Conservation (phyloP, 225 moss, liverwort and hornwort genomes). For the Asterella californica region DNA sequence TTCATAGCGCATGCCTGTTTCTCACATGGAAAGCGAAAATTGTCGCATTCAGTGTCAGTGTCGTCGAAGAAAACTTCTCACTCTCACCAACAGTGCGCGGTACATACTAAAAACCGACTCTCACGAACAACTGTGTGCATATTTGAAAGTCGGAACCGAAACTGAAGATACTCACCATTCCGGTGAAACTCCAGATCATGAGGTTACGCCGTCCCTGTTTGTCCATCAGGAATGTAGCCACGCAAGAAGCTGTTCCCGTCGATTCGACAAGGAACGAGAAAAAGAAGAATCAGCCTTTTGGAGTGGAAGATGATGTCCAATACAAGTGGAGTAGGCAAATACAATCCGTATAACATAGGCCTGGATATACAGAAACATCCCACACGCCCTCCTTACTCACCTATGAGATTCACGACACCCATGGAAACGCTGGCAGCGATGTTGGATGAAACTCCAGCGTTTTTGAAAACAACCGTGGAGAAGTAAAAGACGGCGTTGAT, state of each 20-base stretch:
- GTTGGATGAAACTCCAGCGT: slow-evolving; percentile 73
- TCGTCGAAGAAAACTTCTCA: not conserved
- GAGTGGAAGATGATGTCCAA: too few relatives aligned
- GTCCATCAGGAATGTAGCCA: slow-evolving; percentile 69
- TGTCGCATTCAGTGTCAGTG: not conserved
- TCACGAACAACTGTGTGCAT: not conserved
- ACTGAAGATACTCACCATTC: slow-evolving; percentile 55
- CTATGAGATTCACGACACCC: slow-evolving; percentile 70
- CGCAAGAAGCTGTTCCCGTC: slow-evolving; percentile 50
- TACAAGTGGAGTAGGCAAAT: too few relatives aligned
- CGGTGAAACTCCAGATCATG: slow-evolving; percentile 75
- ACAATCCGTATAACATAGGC: not conserved
- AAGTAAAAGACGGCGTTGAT: slow-evolving; percentile 92
- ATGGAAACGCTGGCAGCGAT: slow-evolving; percentile 75
- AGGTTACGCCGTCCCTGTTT: slow-evolving; percentile 71
- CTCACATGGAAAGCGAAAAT: not conserved
- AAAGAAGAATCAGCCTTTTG: too few relatives aligned
- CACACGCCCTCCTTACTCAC: slow-evolving; percentile 22
- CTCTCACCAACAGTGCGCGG: not conserved
- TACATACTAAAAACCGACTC: not conserved
- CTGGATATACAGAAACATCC: not conserved
- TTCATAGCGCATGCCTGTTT: slow-evolving; percentile 25
- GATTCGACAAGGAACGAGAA: not conserved
- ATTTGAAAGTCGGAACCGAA: not conserved
- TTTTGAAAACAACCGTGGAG: slow-evolving; percentile 73